Evolutionary conservation across 768 basidiomycete genomes (phyloP), one percentile per base, ranked within the genome.

Genomic region (Leucosporidium creatinivorum): DNA sequence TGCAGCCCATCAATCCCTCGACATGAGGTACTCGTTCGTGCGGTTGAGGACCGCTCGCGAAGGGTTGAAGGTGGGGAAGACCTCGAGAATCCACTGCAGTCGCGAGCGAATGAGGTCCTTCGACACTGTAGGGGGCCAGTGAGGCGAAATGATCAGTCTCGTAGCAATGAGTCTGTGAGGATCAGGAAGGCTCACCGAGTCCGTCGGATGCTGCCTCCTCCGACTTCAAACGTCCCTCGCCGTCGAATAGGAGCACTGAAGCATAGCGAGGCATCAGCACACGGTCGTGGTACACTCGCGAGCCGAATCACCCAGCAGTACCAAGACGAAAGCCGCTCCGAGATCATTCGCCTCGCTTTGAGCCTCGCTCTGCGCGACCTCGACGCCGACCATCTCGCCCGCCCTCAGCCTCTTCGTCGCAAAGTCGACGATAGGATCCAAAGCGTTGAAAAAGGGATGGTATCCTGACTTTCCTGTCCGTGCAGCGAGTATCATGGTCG

Each of bases 11-110:
- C 39, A 44, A 44, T 15, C 10, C 39, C 39, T 44, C 39, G 39
- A 44, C 72, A 92, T 82, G 8, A 90, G 77, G 70, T 83, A 88
- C 70, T 87, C 85, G 75, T 92, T 91, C 55, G 89, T 84, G 19
- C 86, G 79, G 77, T 89, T 89, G 67, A 97, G 81, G 13, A 88
- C 90, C 21, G 85, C 82, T 51, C 92, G 83, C 15, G 89, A 86
- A 0, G 94, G 93, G 76, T 96, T 97, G 57, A 75, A 5, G 86
- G 88, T 62, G 81, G 80, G 8, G 89, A 88, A 61, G 83, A 80
- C 70, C 85, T 86, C 25, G 87, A 81, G 66, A 58, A 97, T 85
- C 89, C 89, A 91, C 75, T 97, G 87, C 47, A 97, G 80, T 23
- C 91, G 83, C 18, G 81, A 86, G 17, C 85, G 84, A 69, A 97